Conservation (phyloP, 2,329 filamentous ascomycete genomes). For the Fusarium solani-melongenae region DNA sequence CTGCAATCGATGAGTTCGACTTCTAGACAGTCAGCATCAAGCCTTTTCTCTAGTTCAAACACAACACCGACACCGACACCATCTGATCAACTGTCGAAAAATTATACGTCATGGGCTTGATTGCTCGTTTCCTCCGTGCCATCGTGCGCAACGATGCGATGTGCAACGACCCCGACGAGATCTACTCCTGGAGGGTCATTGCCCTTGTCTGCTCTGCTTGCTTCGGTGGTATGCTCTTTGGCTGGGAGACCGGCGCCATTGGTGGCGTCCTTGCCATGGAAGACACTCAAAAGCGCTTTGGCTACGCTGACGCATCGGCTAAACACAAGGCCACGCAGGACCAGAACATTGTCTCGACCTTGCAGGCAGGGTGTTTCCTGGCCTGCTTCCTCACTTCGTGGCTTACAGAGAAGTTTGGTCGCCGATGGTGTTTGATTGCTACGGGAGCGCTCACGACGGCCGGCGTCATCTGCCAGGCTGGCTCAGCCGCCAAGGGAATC, state of each 20-base stretch:
- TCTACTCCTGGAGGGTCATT: slow-evolving; percentile 76
- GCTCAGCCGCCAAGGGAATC: background rate
- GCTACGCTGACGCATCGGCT: slow-evolving; percentile 39
- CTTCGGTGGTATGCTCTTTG: slow-evolving; percentile 69
- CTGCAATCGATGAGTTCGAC: background rate
- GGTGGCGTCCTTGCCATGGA: slow-evolving; percentile 72
- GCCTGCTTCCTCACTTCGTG: slow-evolving; percentile 67
- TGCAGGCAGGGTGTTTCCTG: slow-evolving; percentile 75
- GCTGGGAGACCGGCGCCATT: slow-evolving; percentile 70
- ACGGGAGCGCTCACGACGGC: slow-evolving; percentile 66
- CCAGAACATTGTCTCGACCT: slow-evolving; percentile 74
- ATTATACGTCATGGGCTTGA: background rate
- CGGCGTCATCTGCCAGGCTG: slow-evolving; percentile 70
- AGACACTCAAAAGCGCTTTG: slow-evolving; percentile 60
- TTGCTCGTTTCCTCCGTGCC: background rate
- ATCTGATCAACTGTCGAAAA: background rate
- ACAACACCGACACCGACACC: background rate
- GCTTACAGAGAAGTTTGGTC: slow-evolving; percentile 65
- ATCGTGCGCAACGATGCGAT: slow-evolving; percentile 77
- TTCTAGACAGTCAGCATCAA: background rate
- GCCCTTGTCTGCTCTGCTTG: slow-evolving; percentile 71
- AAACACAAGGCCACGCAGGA: slow-evolving; percentile 60
- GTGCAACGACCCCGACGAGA: slow-evolving; percentile 71
- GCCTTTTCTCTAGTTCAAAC: background rate
- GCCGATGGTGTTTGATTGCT: slow-evolving; percentile 63